phyloP scores from a whole-genome alignment of 331 rosid genomes.

The Erythrophleum ivorense region DNA sequence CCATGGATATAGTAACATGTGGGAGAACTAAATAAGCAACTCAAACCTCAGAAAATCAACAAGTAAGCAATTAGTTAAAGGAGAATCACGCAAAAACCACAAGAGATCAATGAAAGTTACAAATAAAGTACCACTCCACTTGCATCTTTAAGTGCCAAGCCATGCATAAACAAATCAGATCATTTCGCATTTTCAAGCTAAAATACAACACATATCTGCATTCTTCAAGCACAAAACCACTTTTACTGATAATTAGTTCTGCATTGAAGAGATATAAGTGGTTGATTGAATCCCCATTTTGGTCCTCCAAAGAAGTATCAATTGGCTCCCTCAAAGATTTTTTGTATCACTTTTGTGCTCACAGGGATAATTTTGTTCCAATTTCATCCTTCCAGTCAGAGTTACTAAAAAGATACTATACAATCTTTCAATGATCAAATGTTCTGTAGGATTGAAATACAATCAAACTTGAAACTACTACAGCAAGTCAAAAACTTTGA shows the following conservation, averaged over 20 bases:
- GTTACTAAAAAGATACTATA: background rate
- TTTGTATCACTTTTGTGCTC: background rate
- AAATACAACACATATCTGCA: background rate
- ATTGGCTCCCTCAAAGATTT: background rate
- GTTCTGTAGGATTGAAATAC: background rate
- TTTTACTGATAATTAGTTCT: background rate
- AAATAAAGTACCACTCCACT: background rate
- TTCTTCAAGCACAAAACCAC: background rate
- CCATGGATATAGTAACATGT: background rate
- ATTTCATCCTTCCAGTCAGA: background rate
- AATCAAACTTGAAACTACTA: background rate
- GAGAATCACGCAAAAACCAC: background rate
- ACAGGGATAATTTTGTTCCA: background rate
- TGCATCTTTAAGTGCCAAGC: background rate
- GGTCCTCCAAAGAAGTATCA: background rate
- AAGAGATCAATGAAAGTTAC: background rate
- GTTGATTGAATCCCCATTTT: background rate
- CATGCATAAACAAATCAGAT: constrained; percentile 1
- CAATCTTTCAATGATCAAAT: background rate
- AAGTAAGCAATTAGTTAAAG: background rate
- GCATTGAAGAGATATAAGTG: background rate
- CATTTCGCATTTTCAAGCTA: background rate
- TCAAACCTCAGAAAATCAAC: background rate
- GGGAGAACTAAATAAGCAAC: background rate
- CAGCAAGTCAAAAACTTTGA: no score